Evolutionary conservation across 2,329 filamentous ascomycete species (phyloP), one percentile per base, ranked within the genome.

Genomic region (Cyclaneusma minus): DNA sequence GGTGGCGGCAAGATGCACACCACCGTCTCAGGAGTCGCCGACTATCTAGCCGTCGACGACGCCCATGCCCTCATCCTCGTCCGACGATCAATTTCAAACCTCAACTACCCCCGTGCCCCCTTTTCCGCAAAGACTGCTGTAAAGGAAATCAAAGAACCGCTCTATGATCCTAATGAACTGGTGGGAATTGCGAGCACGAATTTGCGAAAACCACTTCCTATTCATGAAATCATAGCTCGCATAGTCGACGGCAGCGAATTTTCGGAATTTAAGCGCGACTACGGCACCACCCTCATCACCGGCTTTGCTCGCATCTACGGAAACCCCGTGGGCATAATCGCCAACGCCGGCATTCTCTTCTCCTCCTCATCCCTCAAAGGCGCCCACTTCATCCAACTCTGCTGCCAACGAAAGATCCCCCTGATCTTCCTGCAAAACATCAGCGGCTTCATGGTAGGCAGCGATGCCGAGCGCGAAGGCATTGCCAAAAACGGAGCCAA

Each of bases 401-500:
- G 87, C 58, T 67, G 78, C 16, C 84, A 94, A 53, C 77, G 89
- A 30, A 73, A 81, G 28, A 80, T 95, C 30, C 87, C 89, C 1
- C 62, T 95, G 7, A 65, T 95, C 26, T 95, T 95, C 55, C 59
- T 98, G 12, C 89, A 98, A 51, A 95, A 98, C 52, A 95, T 98
- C 48, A 77, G 75, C 5, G 89, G 89, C 22, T 98, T 98, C 66
- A 98, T 98, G 89, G 89, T 98, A 16, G 89, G 89, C 22, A 68
- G 72, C 11, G 82, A 89, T 42, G 84, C 87, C 1, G 89, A 98
- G 55, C 77, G 79, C 29, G 87, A 87, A 27, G 89, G 89, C 8
- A 95, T 98, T 41, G 89, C 89, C 29, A 95, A 95, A 63, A 91
- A 95, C 45, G 89, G 89, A 21, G 89, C 89, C 5, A 95, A 98